phyloP scores from a whole-genome alignment of 345 rosid species.

The Microcos paniculata region DNA sequence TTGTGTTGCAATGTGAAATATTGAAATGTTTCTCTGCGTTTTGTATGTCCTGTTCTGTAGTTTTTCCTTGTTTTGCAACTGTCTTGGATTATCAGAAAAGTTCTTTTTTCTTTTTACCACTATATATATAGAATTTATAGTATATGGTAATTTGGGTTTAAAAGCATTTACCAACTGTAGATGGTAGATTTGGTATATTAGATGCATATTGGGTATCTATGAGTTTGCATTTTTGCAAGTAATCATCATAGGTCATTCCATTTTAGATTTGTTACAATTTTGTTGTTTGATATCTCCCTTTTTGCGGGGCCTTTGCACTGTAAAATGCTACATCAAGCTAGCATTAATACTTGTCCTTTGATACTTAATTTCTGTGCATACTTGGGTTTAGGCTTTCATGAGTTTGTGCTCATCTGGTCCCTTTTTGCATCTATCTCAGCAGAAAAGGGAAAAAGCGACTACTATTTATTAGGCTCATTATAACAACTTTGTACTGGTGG shows the following conservation, averaged over 20 bases:
- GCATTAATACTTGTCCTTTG: background rate
- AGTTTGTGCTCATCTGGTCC: background rate
- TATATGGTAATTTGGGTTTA: background rate
- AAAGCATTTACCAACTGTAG: background rate
- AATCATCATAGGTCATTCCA: background rate
- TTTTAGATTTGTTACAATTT: background rate
- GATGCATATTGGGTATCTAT: background rate
- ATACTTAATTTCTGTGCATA: background rate
- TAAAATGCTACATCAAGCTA: background rate
- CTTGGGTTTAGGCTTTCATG: background rate
- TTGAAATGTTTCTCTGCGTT: background rate
- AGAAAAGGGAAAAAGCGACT: background rate
- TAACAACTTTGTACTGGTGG: background rate
- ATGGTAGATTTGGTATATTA: background rate
- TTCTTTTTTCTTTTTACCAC: no score
- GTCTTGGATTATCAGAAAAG: background rate
- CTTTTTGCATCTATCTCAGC: background rate
- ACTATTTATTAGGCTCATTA: background rate
- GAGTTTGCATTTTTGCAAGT: background rate
- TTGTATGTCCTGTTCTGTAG: constrained; percentile 6
- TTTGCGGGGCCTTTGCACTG: background rate
- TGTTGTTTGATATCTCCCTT: background rate
- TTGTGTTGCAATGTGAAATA: background rate
- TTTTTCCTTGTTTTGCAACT: background rate
- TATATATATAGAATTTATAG: background rate